These are phyloP conservation scores for Candida tibetensis DNA, from an alignment of 805 yeast species.

Conservation along the genomic window DNA sequence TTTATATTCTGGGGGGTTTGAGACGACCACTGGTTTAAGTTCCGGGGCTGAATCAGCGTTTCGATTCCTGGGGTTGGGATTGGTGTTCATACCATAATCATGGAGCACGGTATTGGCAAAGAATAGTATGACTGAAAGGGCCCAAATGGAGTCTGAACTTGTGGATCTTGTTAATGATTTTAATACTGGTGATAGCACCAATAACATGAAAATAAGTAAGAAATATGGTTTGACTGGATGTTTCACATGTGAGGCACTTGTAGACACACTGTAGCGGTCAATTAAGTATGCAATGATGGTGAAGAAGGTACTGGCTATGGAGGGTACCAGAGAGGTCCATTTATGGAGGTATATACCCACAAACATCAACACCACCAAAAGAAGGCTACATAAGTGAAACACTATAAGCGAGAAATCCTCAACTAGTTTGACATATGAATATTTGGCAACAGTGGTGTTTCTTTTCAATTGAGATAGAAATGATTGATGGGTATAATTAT, in stretches of 20 bases:
- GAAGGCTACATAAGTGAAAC: slow-evolving; percentile 61
- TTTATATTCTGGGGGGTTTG: slow-evolving; percentile 21
- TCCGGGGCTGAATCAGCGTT: background rate
- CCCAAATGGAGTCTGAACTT: slow-evolving; percentile 94
- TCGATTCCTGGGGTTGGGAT: slow-evolving; percentile 4
- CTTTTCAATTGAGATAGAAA: slow-evolving; percentile 78
- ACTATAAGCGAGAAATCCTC: slow-evolving; percentile 69
- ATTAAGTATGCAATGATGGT: slow-evolving; percentile 33
- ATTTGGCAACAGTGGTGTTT: slow-evolving; percentile 68
- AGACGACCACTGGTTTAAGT: background rate
- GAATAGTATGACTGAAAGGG: slow-evolving; percentile 76
- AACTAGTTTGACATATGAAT: slow-evolving; percentile 62
- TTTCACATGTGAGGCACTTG: slow-evolving; percentile 5
- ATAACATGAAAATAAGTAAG: slow-evolving; percentile 64
- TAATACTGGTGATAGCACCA: slow-evolving; percentile 84
- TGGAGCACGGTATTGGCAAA: slow-evolving; percentile 63
- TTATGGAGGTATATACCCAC: slow-evolving; percentile 50
- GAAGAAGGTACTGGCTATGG: slow-evolving; percentile 23
- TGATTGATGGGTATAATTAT: slow-evolving; percentile 80
- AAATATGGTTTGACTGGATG: slow-evolving; percentile 56
- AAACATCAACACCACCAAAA: slow-evolving; percentile 67
- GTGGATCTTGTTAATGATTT: slow-evolving; percentile 86
- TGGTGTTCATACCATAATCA: slow-evolving; percentile 60
- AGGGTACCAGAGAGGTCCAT: slow-evolving; percentile 51
- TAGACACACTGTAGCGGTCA: background rate